Base-by-base conservation (phyloP, 2,329 filamentous ascomycete species). In the Fusarium floridanum region DNA sequence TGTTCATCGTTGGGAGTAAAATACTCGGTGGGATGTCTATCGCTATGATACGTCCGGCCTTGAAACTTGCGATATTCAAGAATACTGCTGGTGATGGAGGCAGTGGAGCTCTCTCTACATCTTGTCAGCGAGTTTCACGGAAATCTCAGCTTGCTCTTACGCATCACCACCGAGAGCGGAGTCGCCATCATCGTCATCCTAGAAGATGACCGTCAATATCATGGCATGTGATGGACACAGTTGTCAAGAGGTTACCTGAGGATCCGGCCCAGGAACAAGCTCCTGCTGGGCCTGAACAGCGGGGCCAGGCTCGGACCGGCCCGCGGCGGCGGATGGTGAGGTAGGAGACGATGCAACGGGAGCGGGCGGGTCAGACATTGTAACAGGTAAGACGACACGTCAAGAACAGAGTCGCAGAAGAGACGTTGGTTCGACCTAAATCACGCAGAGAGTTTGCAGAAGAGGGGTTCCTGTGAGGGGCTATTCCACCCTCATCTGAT, bases 1-100 rank as follows among this genome's bases (percentile, higher is more conserved):
- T 77, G 73, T 22, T 78, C 73, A 22, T 78, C 76, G 16, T 78
- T 78, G 11, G 75, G 76, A 11, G 74, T 74, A 27, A 78, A 77
- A 50, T 78, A 78, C 43, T 78, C 76, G 0, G 68, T 75, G 10
- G 66, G 66, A 12, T 77, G 73, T n/a, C 66, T 59, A 5, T 78
- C 76, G 14, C 76, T 78, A 17, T 78, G 76, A 17, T 74, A 77
- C 0, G 76, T 78, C 1, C 76, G 73, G 6, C 76, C 76, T 24
- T 76, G 74, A 0, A 78, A 72, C 16, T 67, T 75, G 14, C 76
- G 76, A 48, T 78, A 78, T 32, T 78, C 68, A 4, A 78, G 64
- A 32, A 78, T 78, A 16, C 76, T 78, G 1, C 70, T 65, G 4
- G 76, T 67, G 34, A 78, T 73, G 2, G 76, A 78, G 11, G 76